Evolutionary conservation across 2,329 filamentous ascomycete species (phyloP), one percentile per base, ranked within the genome.

Genomic region (Hymenoscyphus linearis): DNA sequence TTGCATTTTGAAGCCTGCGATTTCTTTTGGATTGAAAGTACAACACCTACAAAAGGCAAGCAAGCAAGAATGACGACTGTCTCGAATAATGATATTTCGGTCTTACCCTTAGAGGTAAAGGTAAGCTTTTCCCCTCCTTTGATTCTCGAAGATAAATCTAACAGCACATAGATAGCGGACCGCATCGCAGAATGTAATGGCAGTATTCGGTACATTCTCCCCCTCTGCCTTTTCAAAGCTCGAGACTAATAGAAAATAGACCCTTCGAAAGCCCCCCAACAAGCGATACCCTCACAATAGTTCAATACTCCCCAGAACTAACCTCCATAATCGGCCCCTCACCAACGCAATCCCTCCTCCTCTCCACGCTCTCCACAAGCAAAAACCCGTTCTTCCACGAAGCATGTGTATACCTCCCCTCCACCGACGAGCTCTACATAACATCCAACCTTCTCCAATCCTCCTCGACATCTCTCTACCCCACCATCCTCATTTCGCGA

Each of bases 371-470:
- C 4, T 72, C 75, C 27, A 68, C 72, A 5, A 76, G 76, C 26
- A 72, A 73, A 16, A 79, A 76, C 44, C 76, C 78, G 7, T 78
- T 81, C 67, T 82, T 81, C 65, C 72, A 78, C 66, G 73, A 74
- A 55, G 78, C 75, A 4, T 80, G 78, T 60, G 76, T 77, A 34
- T 79, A 76, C 65, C 37, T 77, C 4, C 69, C 73, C 4, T 66
- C 71, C 9, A 66, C 73, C 26, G 76, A 71, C 54, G 77, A 80
- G 64, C 71, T 82, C 22, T 81, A 77, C 64, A 69, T 74, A 18
- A 81, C 77, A 5, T 81, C 79, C 27, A 74, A 74, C 62, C 73
- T 79, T 3, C 72, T 82, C 7, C 73, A 75, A 64, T 60, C 68
- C 52, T 70, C 75, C 1, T 66, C 68, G 54, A 74, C 73, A 57